Evolutionary conservation across 2,329 filamentous ascomycete genomes (phyloP), one percentile per base, ranked within the genome.

Genomic region (Nemania bipapillata): DNA sequence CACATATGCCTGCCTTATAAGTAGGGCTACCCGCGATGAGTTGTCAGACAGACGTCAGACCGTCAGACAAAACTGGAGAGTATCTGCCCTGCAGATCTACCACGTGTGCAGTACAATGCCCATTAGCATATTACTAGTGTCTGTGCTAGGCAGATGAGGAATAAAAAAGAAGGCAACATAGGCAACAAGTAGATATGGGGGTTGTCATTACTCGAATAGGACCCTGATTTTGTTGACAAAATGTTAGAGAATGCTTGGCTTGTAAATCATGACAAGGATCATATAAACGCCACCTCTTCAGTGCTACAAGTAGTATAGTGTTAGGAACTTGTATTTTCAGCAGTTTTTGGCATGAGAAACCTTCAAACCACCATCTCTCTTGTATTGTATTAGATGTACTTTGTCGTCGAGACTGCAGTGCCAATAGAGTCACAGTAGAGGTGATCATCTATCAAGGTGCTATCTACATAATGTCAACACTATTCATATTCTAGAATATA

Each of bases 221-320:
- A 59, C 60, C 40, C 60, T 64, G 37, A 26, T 60, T 28, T 64
- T 50, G 26, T n/a, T 26, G 24, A 24, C 17, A 40, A 52, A 24
- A 58, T 45, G 37, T 45, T 55, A 37, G 20, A 53, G 58, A 63
- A 58, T 45, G 20, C 50, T 54, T 47, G 28, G 47, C 52, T 9
- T 47, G 54, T 37, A 53, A 55, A 59, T 58, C 50, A 68, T 60
- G 55, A 55, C 50, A 64, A 22, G 35, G 50, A n/a, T 26, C 4
- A n/a, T 6, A 3, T 45, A 53, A 24, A 24, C 53, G 7, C 7
- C 4, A 40, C 7, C n/a, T 8, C 11, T n/a, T n/a, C n/a, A n/a
- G n/a, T n/a, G n/a, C n/a, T n/a, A n/a, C n/a, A n/a, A n/a, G n/a
- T n/a, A 3, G 32, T 5, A 6, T 20, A n/a, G 32, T 9, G 15